A percentile compares a stretch with the other conserved stretches of the same genome.
These are phyloP conservation scores for Colletotrichum simmondsii DNA, from an alignment of 2,329 filamentous ascomycete genomes.

Conservation along the genomic window DNA sequence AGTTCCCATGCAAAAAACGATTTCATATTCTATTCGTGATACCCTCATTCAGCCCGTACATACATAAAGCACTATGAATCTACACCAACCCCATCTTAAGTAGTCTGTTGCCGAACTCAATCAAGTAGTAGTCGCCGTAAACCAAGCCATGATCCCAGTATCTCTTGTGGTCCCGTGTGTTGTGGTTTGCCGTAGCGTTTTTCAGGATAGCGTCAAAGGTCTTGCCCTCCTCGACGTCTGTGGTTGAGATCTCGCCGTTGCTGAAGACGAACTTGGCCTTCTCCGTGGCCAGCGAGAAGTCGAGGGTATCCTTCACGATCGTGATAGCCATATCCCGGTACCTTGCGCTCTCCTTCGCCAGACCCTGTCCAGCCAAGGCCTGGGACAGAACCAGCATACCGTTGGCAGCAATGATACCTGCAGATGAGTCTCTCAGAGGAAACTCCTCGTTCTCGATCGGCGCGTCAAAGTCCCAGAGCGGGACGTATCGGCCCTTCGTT, in stretches of 20 bases:
- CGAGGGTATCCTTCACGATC: constrained; percentile 44
- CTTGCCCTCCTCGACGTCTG: constrained; percentile 29
- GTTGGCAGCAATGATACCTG: constrained; percentile 53
- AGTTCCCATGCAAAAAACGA: not conserved
- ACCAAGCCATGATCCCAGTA: constrained; percentile 55
- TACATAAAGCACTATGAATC: not conserved
- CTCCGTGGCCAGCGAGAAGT: constrained; percentile 40
- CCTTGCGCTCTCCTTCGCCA: constrained; percentile 30
- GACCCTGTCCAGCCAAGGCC: constrained; percentile 38
- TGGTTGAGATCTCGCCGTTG: not conserved
- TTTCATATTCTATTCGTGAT: constrained; percentile 21
- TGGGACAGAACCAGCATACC: constrained; percentile 52
- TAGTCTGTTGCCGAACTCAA: constrained; percentile 58
- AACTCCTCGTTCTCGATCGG: constrained; percentile 44
- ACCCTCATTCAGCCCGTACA: not conserved
- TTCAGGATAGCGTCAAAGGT: constrained; percentile 46
- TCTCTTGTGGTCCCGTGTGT: constrained; percentile 42
- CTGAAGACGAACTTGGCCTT: constrained; percentile 26
- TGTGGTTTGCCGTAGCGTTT: constrained; percentile 49
- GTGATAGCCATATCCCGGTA: constrained; percentile 42
- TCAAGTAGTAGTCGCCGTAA: constrained; percentile 60
- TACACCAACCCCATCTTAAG: constrained; percentile 44
- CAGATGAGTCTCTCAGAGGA: constrained; percentile 49
- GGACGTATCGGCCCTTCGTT: constrained; percentile 41
- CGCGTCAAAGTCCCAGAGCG: constrained; percentile 60